These are phyloP conservation scores for Pythium dissimile DNA, from an alignment of 352 stramenopile genomes.

Conservation along the genomic window DNA sequence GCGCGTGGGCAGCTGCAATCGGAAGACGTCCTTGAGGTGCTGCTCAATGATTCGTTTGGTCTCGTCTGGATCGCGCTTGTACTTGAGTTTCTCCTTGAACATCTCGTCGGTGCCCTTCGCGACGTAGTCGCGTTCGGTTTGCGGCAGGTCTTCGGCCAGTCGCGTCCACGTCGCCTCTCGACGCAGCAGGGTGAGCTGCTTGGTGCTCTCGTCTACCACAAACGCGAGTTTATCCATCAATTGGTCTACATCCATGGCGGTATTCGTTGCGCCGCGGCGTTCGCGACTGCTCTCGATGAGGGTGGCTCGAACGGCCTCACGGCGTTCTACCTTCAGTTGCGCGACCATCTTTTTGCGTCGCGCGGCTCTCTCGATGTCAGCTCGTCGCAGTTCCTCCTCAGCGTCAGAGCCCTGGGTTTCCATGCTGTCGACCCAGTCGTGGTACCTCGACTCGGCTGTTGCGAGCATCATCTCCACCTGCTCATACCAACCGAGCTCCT, in stretches of 20 bases:
- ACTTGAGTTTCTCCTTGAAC: conserved; percentile 68
- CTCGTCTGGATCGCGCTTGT: conserved; percentile 34
- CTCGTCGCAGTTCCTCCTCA: conserved; percentile 14
- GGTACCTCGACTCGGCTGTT: conserved; percentile 19
- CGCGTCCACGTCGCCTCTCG: conserved; percentile 31
- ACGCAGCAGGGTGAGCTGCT: conserved; percentile 18
- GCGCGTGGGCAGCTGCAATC: conserved; percentile 26
- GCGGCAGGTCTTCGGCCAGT: conserved; percentile 37
- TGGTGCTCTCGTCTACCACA: conserved; percentile 34
- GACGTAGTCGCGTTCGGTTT: conserved; percentile 47
- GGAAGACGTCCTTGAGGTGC: conserved; percentile 43
- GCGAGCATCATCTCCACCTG: conserved; percentile 28
- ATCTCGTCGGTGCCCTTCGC: conserved; percentile 48
- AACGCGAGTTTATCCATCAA: conserved; percentile 44
- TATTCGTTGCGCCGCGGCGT: not conserved
- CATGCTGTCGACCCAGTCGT: conserved; percentile 17
- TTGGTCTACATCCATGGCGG: conserved; percentile 11
- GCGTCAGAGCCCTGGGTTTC: conserved; percentile 17
- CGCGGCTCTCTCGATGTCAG: conserved; percentile 10
- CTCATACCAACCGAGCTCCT: conserved; percentile 23
- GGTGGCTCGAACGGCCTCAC: not conserved
- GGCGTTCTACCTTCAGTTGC: conserved; percentile 8
- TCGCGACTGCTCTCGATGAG: not conserved
- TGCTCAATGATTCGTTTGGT: conserved; percentile 29
- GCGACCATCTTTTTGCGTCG: conserved; percentile 6